Evolutionary conservation across 2,329 filamentous ascomycete genomes (phyloP), one percentile per base, ranked within the genome.

Genomic region (Claviceps sorghi): DNA sequence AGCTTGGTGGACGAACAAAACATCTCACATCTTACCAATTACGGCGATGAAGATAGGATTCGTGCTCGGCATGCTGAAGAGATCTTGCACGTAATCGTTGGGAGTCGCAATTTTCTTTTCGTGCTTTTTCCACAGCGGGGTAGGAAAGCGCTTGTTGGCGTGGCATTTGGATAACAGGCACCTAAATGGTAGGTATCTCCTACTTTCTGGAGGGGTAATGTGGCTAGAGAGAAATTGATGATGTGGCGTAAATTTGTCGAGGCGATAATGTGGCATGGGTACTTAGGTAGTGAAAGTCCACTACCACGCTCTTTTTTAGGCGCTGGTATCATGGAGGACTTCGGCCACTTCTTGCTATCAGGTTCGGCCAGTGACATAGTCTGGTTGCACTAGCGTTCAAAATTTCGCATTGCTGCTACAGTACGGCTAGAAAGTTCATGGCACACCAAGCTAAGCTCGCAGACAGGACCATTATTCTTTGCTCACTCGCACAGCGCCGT

Each of bases 21-120:
- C 2, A 10, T 17, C 17, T 3, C 11, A 42, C n/a, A 10, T 3
- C 58, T 46, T 69, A 75, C 72, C 72, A 57, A 78, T 77, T 38
- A 79, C 67, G 60, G 75, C 76, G 64, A 79, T 73, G 52, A 68
- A 71, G 42, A 79, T 69, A 54, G 75, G 72, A 55, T 72, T 75
- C 11, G 67, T 61, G 29, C 69, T 59, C 55, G 72, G 60, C 72
- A 76, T 76, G 60, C 49, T 59, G 61, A 44, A 34, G 15, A 48
- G 41, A 32, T 54, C 49, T 56, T 34, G 43, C 32, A 52, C 46
- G 53, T 38, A 49, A 51, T 56, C 42, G 50, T 53, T 41, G 56
- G 58, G 58, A 56, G 55, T 56, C 52, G 56, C 52, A 56, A 60
- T 55, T 57, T 59, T 61, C 59, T 56, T 22, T 38, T 59, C 56